Evolutionary conservation across 805 yeast genomes (phyloP), one percentile per base, ranked within the genome.

Genomic region (Saccharomycopsis sp.): DNA sequence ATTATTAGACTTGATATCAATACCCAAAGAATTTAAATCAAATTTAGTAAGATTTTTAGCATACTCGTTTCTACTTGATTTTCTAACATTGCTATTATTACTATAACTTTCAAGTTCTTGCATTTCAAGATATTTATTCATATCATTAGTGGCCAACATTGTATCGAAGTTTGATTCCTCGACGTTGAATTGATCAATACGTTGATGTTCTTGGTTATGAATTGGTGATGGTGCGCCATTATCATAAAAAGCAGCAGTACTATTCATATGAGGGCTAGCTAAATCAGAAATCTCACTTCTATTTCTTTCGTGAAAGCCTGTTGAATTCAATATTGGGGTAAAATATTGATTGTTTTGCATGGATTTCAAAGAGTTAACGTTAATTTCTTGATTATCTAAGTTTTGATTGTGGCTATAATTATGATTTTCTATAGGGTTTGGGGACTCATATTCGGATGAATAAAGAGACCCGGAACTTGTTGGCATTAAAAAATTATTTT

Each of bases 201-300:
- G n/a, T n/a, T n/a, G n/a, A n/a, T n/a, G n/a, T 27, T 13, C 5
- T 8, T 9, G 15, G n/a, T 28, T 28, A 28, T 28, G 31, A 28
- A 31, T 9, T 31, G 41, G 41, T n/a, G 41, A 37, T 5, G n/a
- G 13, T 3, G 26, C 25, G 10, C 27, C 23, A 14, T 18, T 29
- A 6, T 39, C 42, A 25, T 44, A 39, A 20, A 41, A 41, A 18
- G 23, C 10, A 20, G 23, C 34, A 19, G 17, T 25, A 20, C 31
- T 20, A 12, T 27, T 21, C 41, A 45, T 36, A 8, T 31, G 13
- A 17, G 49, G 49, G 26, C 49, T 45, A n/a, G 42, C 33, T 12
- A 42, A 19, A 15, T 33, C 44, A 6, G 49, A 45, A 4, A 45
- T 29, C 29, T 45, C 49, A 34, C 49, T 45, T 36, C 42, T 31